These are phyloP conservation scores for Penicillium sp. DNA, from an alignment of 2,329 filamentous ascomycete genomes.

Conservation along the genomic window DNA sequence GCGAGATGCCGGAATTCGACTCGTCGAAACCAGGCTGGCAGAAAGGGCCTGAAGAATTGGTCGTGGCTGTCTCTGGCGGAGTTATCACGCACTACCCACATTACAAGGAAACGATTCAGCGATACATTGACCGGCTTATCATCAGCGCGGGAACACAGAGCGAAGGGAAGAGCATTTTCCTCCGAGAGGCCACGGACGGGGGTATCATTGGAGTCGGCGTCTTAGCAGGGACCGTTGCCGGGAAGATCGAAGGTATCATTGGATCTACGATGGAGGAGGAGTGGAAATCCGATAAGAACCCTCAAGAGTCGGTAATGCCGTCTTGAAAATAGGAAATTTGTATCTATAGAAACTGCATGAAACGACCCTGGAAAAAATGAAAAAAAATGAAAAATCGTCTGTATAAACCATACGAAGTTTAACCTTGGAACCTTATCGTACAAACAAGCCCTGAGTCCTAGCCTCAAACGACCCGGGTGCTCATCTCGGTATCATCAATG, in stretches of 20 bases:
- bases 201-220: conserved; percentile 54
- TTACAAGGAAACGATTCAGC: conserved; percentile 65
- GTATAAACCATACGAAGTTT: background rate
- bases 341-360: background rate
- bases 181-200: conserved; percentile 51
- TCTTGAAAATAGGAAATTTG: background rate
- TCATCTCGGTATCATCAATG: background rate
- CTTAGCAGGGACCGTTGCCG: conserved; percentile 46
- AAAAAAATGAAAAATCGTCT: background rate
- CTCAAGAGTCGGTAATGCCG: background rate
- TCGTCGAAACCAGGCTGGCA: conserved; percentile 27
- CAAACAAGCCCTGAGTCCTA: conserved; percentile 2
- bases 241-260: conserved; percentile 31
- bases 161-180: conserved; percentile 48
- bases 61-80: conserved; percentile 74
- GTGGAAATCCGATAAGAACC: background rate
- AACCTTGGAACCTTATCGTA: conserved; percentile 15
- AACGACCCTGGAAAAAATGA: background rate
- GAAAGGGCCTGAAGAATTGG: conserved; percentile 54
- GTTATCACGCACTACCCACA: conserved; percentile 74
- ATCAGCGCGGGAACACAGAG: conserved; percentile 41
- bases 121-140: conserved; percentile 60
- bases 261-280: conserved; percentile 14
- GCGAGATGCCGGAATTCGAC: conserved; percentile 12
- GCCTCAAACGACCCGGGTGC: background rate